Percentiles rank a stretch among this genome's conserved stretches.
Conservation (phyloP, 352 stramenopile genomes). For the Phytophthora vignae region DNA sequence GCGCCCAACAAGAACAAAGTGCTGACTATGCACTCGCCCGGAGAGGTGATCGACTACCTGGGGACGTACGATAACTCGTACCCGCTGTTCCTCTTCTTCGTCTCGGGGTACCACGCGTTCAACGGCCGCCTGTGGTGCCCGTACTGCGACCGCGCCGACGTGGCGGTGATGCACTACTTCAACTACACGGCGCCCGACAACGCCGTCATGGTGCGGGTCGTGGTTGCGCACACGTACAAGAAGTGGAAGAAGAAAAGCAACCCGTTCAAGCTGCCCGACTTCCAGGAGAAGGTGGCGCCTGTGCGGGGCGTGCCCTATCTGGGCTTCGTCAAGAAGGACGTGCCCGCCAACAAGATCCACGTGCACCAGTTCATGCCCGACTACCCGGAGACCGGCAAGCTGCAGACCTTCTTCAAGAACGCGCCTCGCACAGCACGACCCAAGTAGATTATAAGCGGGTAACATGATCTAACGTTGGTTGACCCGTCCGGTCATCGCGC, state of each 20-base stretch:
- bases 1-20: constrained; percentile 67
- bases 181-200: constrained; percentile 72
- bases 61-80: constrained; percentile 73
- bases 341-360: constrained; percentile 50
- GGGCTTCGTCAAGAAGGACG: constrained; percentile 67
- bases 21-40: constrained; percentile 56
- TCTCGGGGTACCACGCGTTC: constrained; percentile 76
- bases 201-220: constrained; percentile 62
- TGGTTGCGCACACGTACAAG: constrained; percentile 70
- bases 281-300: constrained; percentile 64
- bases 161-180: constrained; percentile 83
- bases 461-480: background rate
- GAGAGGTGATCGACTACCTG: constrained; percentile 63
- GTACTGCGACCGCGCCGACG: constrained; percentile 77
- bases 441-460: constrained; percentile 18
- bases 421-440: constrained; percentile 37
- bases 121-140: constrained; percentile 84
- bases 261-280: constrained; percentile 71
- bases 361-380: constrained; percentile 71
- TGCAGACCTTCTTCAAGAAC: constrained; percentile 60
- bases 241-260: constrained; percentile 86
- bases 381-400: constrained; percentile 55
- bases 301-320: constrained; percentile 73
- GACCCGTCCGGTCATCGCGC: background rate
- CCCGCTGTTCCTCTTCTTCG: constrained; percentile 82